Percentiles rank a stretch among this genome's conserved stretches.
phyloP scores from a whole-genome alignment of 2,329 filamentous ascomycete species.

The Colletotrichum higginsianum region DNA sequence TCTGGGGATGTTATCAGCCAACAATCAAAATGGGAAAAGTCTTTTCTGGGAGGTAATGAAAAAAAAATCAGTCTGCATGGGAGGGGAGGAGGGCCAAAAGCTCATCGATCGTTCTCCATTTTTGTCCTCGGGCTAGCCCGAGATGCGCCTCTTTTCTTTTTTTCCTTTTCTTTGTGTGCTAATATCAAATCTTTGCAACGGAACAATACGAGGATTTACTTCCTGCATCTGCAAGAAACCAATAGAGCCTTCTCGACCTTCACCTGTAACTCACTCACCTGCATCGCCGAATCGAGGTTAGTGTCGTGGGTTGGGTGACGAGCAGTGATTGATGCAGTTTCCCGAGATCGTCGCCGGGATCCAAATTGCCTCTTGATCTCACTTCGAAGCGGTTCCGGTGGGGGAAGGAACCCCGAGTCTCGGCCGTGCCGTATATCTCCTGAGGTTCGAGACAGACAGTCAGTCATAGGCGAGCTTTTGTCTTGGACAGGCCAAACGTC shows the following conservation, averaged over 20 bases:
- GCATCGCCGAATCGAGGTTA: not conserved
- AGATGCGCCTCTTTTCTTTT: conserved; percentile 19
- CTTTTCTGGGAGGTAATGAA: conserved; percentile 30
- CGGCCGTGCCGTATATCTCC: not conserved
- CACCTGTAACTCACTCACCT: conserved; percentile 11
- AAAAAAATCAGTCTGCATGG: conserved; percentile 33
- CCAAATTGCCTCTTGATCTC: conserved; percentile 4
- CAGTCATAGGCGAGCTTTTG: not conserved
- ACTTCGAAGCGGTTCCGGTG: not conserved
- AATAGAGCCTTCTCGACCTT: conserved; percentile 2
- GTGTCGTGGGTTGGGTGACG: conserved; percentile 32
- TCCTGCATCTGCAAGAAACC: conserved; percentile 18
- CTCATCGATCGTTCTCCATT: not conserved
- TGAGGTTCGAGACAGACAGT: not conserved
- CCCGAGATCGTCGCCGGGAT: conserved; percentile 34
- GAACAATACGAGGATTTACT: conserved; percentile 15
- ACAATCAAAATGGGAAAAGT: conserved; percentile 23
- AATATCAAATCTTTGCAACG: conserved; percentile 22
- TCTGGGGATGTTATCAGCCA: not conserved
- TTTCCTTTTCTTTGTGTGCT: conserved; percentile 24
- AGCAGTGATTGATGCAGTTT: not conserved
- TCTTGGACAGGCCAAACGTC: not conserved
- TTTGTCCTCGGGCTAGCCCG: conserved; percentile 27
- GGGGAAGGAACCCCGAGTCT: not conserved
- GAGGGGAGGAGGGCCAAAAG: conserved; percentile 18